Percentiles rank a stretch among this genome's conserved stretches.
Evolutionary conservation across 176 grass and related monocot species (phyloP).

Genomic region (Musa troglodytarum): DNA sequence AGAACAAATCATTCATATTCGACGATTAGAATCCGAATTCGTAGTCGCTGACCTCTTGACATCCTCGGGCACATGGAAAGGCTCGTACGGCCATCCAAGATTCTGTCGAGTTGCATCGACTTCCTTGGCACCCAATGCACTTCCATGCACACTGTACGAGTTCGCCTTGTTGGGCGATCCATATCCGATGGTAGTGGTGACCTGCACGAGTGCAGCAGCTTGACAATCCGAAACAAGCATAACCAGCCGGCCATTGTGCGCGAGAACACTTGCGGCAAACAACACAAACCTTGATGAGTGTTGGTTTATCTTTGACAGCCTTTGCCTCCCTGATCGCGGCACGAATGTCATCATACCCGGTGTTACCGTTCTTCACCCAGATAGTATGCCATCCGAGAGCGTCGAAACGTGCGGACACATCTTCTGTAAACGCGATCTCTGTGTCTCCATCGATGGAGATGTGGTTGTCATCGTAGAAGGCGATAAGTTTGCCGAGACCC

Average conservation of each 20-base stretch:
- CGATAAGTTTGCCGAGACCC: constrained; percentile 75
- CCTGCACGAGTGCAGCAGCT: constrained; percentile 30
- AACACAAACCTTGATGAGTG: constrained; percentile 64
- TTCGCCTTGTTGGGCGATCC: constrained; percentile 97
- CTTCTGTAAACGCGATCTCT: constrained; percentile 21
- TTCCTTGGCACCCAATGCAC: constrained; percentile 75
- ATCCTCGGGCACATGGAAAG: constrained; percentile 86
- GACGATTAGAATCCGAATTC: background rate
- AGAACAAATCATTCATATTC: background rate
- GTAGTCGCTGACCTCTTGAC: constrained; percentile 65
- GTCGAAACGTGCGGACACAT: constrained; percentile 20
- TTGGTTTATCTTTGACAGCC: constrained; percentile 77
- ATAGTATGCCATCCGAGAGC: constrained; percentile 41
- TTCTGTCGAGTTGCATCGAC: constrained; percentile 74
- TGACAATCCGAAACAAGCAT: background rate
- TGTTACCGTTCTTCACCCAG: constrained; percentile 95
- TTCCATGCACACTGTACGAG: constrained; percentile 82
- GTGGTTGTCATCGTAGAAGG: constrained; percentile 25
- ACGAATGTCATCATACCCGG: constrained; percentile 77
- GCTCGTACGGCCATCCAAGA: constrained; percentile 78
- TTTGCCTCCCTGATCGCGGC: constrained; percentile 82
- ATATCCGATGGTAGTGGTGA: constrained; percentile 90
- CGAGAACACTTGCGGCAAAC: background rate
- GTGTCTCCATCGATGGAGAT: constrained; percentile 29
- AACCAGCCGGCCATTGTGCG: background rate